phyloP scores from a whole-genome alignment of 345 rosid species.

The Acer campestre region DNA sequence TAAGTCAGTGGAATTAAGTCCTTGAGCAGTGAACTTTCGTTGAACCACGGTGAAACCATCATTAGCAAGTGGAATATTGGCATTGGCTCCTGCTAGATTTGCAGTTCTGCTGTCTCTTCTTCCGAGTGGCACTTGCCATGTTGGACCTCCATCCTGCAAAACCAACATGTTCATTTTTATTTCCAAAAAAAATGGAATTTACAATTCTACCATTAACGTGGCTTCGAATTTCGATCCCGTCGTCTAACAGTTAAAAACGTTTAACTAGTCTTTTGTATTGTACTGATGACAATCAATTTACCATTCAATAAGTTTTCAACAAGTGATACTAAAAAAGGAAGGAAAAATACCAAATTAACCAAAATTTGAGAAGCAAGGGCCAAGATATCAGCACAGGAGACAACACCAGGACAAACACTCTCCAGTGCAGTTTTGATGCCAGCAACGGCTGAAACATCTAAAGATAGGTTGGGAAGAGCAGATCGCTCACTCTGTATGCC shows the following conservation, averaged over 20 bases:
- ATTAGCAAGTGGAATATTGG: not conserved
- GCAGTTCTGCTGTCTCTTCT: constrained; percentile 33
- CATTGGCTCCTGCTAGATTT: not conserved
- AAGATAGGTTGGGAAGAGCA: constrained; percentile 36
- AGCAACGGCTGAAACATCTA: constrained; percentile 38
- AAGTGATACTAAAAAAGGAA: not conserved
- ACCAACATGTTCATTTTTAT: not conserved
- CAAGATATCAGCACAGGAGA: constrained; percentile 67
- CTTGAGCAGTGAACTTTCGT: not conserved
- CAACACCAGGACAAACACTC: constrained; percentile 51
- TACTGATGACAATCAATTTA: too few species aligned
- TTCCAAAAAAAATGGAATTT: not conserved
- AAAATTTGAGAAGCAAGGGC: constrained; percentile 51
- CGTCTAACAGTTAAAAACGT: too few species aligned
- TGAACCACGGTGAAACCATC: not conserved
- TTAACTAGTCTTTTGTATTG: too few species aligned
- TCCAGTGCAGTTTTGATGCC: constrained; percentile 55
- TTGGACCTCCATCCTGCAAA: constrained; percentile 39
- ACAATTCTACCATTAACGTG: too few species aligned
- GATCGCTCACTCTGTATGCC: constrained; percentile 36
- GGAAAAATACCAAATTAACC: constrained; percentile 41
- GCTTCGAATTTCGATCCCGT: too few species aligned
- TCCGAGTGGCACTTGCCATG: constrained; percentile 39
- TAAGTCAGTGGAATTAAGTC: constrained; percentile 19
- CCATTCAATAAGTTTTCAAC: too few species aligned